Evolutionary conservation across 2,329 filamentous ascomycete species (phyloP).

Genomic region (Botrytis cinerea): DNA sequence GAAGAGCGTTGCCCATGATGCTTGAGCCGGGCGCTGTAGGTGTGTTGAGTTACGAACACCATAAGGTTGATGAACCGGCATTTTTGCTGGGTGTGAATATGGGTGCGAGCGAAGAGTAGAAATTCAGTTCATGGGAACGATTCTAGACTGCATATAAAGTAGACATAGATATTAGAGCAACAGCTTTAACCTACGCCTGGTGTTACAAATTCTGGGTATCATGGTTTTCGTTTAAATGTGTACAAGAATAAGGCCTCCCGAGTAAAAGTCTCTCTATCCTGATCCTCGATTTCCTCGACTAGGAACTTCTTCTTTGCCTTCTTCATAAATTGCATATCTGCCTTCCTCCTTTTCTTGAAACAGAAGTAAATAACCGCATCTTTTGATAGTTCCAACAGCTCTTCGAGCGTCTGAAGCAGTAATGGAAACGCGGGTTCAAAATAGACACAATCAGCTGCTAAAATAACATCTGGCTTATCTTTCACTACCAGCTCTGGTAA

Average conservation of each 20-base stretch:
- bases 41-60: constrained; percentile 44
- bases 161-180: constrained; percentile 7
- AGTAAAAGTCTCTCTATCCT: constrained; percentile 58
- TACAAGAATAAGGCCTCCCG: constrained; percentile 63
- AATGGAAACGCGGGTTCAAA: constrained; percentile 94
- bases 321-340: constrained; percentile 74
- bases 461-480: constrained; percentile 72
- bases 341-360: constrained; percentile 89
- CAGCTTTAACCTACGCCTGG: background rate
- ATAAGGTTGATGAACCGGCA: constrained; percentile 44
- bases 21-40: constrained; percentile 45
- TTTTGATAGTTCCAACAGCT: constrained; percentile 73
- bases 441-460: constrained; percentile 97
- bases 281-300: constrained; percentile 63
- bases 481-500: constrained; percentile 55
- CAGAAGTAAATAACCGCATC: constrained; percentile 73
- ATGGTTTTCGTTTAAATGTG: constrained; percentile 51
- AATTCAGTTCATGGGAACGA: background rate
- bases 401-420: constrained; percentile 73
- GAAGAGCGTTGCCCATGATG: constrained; percentile 42
- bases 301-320: constrained; percentile 66
- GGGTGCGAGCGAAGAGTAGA: constrained; percentile 27
- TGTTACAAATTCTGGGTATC: constrained; percentile 19
- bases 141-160: background rate
- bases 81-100: constrained; percentile 44